Evolutionary conservation across 345 rosid genomes (phyloP).

Genomic region (Zanthoxylum bungeanum): DNA sequence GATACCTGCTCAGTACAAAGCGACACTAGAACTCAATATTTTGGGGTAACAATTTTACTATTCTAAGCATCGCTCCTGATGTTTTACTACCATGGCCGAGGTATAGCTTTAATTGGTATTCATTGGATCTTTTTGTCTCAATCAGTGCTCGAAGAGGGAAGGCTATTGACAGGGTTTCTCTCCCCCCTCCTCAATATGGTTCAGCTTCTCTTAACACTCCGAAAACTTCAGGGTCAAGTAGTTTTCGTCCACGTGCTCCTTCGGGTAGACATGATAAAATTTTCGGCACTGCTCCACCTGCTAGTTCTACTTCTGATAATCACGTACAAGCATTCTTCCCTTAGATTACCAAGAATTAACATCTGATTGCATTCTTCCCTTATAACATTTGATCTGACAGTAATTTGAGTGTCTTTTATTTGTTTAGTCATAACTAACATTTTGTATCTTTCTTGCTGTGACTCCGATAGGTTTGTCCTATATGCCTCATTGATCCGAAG

Average conservation of each 20-base stretch:
- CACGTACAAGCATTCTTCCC: constrained; percentile 25
- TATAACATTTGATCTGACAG: neutral
- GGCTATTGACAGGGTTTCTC: constrained; percentile 40
- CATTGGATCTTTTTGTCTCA: constrained; percentile 6
- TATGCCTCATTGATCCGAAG: constrained; percentile 55
- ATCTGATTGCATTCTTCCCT: neutral
- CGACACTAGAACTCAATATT: constrained; percentile 75
- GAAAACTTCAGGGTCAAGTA: constrained; percentile 37
- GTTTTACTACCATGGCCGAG: neutral
- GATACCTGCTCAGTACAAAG: constrained; percentile 90
- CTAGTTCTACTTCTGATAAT: constrained; percentile 43
- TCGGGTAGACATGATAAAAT: constrained; percentile 18
- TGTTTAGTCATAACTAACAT: neutral
- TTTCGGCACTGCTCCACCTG: constrained; percentile 27
- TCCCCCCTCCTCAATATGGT: constrained; percentile 56
- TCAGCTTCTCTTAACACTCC: constrained; percentile 22
- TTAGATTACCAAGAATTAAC: neutral
- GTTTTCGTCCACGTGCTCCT: constrained; percentile 46
- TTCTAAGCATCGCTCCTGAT: neutral
- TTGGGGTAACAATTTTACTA: constrained; percentile 54
- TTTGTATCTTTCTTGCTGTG: neutral
- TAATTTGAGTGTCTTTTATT: neutral
- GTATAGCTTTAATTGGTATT: neutral
- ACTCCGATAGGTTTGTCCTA: constrained; percentile 51
- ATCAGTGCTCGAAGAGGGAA: constrained; percentile 39